These are phyloP conservation scores for Tuber microsphaerosporum DNA, from an alignment of 495 filamentous ascomycete species.

Conservation along the genomic window DNA sequence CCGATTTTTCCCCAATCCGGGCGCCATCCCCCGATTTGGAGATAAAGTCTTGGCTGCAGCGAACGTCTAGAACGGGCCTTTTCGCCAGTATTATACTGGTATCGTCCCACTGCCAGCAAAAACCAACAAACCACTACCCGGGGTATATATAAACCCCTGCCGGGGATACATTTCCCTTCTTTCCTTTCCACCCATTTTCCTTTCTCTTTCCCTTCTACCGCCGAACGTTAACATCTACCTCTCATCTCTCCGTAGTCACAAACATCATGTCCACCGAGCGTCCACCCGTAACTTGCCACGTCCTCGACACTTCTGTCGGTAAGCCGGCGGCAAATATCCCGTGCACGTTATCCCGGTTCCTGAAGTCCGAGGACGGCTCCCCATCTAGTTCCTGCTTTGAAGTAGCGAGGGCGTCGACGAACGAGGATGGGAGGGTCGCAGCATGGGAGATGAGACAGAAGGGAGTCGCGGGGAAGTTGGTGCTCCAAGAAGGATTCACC, in stretches of 20 bases:
- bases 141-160: background rate
- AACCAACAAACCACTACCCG: background rate
- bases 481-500: constrained; percentile 26
- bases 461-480: constrained; percentile 23
- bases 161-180: background rate
- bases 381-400: constrained; percentile 40
- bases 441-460: constrained; percentile 52
- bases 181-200: background rate
- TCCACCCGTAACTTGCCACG: constrained; percentile 57
- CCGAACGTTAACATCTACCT: constrained; percentile 17
- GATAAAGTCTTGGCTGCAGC: background rate
- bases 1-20: background rate
- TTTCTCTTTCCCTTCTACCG: background rate
- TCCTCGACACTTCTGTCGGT: constrained; percentile 55
- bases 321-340: constrained; percentile 68
- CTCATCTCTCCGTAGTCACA: constrained; percentile 28
- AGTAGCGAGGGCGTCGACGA: constrained; percentile 61
- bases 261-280: constrained; percentile 40
- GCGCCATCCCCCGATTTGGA: background rate
- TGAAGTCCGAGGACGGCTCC: constrained; percentile 41
- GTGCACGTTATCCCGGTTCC: constrained; percentile 61
- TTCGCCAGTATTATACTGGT: background rate
- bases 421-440: constrained; percentile 78
- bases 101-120: background rate
- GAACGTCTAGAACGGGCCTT: background rate